Evolutionary conservation across 2,329 filamentous ascomycete genomes (phyloP).

Genomic region (Colletotrichum tropicale): DNA sequence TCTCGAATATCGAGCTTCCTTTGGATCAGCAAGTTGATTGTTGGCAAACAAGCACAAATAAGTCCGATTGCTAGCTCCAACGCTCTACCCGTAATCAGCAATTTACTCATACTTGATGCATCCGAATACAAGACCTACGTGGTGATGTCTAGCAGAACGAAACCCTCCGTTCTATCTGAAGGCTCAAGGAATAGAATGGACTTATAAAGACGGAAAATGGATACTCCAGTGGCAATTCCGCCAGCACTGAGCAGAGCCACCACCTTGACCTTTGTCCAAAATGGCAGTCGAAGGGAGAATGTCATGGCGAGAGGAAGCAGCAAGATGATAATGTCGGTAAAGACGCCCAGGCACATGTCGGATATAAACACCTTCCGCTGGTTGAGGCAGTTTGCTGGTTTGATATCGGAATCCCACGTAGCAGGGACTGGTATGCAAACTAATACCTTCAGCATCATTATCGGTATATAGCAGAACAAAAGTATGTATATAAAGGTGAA

Average conservation of each 20-base stretch:
- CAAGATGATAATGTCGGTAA: constrained; percentile 36
- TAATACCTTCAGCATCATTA: constrained; percentile 27
- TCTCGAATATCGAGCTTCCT: background rate
- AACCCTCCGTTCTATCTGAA: background rate
- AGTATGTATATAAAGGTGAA: constrained; percentile 27
- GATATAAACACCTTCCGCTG: constrained; percentile 33
- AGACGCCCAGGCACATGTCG: constrained; percentile 32
- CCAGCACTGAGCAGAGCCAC: constrained; percentile 30
- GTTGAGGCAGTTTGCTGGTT: constrained; percentile 23
- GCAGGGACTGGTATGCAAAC: constrained; percentile 24
- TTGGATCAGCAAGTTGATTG: background rate
- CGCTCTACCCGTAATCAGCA: background rate
- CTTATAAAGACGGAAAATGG: constrained; percentile 26
- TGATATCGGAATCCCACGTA: constrained; percentile 24
- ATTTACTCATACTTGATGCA: background rate
- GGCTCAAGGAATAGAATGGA: background rate
- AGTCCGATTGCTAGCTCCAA: background rate
- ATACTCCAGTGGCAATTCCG: constrained; percentile 28
- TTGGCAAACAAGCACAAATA: background rate
- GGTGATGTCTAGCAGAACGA: background rate
- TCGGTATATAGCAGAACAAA: constrained; percentile 27
- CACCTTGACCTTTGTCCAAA: constrained; percentile 34
- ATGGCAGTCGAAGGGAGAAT: constrained; percentile 28
- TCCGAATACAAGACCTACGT: background rate
- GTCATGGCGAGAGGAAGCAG: constrained; percentile 34